These are phyloP conservation scores for Phytopythium vexans DNA, from an alignment of 352 stramenopile species.

Conservation along the genomic window DNA sequence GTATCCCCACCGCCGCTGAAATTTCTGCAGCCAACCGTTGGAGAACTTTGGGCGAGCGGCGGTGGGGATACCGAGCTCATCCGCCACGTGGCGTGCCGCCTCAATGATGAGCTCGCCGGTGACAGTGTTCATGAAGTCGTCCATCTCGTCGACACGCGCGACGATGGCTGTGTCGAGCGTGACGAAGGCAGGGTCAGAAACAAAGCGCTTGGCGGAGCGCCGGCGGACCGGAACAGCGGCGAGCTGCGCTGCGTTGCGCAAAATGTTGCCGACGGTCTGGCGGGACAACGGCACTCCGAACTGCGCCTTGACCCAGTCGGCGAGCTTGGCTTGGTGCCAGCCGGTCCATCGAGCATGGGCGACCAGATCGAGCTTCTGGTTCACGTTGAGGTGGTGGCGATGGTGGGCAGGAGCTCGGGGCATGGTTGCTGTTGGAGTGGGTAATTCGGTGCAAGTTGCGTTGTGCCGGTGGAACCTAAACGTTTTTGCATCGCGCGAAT, in stretches of 20 bases:
- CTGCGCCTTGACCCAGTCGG: neutral
- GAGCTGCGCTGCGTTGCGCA: neutral
- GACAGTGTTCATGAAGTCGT: neutral
- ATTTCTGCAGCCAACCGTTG: neutral
- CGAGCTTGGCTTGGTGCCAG: neutral
- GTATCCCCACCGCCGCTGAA: neutral
- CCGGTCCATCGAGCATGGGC: neutral
- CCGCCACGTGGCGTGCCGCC: neutral
- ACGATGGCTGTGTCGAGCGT: neutral
- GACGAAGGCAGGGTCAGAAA: neutral
- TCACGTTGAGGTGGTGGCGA: neutral
- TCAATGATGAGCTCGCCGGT: neutral
- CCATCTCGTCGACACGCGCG: neutral
- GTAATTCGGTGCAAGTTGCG: no score
- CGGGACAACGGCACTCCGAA: neutral
- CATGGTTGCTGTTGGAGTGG: neutral
- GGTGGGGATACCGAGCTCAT: neutral
- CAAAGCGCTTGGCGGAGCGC: neutral
- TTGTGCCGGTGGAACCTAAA: no score
- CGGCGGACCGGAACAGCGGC: neutral
- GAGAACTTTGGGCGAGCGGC: neutral
- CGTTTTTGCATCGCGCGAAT: no score
- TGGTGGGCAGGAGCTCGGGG: neutral
- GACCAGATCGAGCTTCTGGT: neutral
- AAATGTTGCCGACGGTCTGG: neutral